Evolutionary conservation across 2,329 filamentous ascomycete species (phyloP).

Genomic region (Monosporascus sp.): DNA sequence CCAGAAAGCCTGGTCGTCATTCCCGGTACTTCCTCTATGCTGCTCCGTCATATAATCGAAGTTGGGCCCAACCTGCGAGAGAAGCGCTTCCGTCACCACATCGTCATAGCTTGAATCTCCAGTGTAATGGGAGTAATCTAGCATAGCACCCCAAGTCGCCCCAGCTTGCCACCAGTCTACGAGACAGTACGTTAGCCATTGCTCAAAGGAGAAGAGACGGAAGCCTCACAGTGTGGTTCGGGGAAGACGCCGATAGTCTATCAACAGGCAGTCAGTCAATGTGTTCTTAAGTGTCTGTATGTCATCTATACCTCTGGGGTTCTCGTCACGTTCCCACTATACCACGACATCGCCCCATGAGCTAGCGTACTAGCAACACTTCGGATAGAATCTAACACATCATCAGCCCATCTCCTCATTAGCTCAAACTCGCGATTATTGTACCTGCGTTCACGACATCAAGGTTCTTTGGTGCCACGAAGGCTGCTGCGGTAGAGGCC

Average conservation of each 20-base stretch:
- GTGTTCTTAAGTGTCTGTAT: not conserved
- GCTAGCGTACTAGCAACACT: constrained; percentile 56
- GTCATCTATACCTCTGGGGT: constrained; percentile 33
- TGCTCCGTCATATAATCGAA: constrained; percentile 55
- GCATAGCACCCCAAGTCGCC: constrained; percentile 60
- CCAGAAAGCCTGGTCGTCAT: constrained; percentile 74
- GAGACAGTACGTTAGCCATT: constrained; percentile 6
- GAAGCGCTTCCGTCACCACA: constrained; percentile 51
- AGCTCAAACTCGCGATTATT: not conserved
- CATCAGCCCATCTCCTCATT: constrained; percentile 8
- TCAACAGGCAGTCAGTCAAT: not conserved
- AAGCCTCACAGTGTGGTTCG: constrained; percentile 48
- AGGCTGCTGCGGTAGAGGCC: constrained; percentile 20
- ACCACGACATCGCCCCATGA: constrained; percentile 57
- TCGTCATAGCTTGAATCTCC: constrained; percentile 57
- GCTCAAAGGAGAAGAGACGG: constrained; percentile 34
- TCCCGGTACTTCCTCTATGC: constrained; percentile 58
- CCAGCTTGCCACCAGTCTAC: constrained; percentile 59
- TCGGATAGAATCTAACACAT: constrained; percentile 51
- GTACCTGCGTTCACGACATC: constrained; percentile 28
- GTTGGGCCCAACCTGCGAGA: constrained; percentile 51
- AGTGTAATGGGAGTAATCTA: constrained; percentile 66
- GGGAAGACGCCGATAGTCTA: constrained; percentile 58
- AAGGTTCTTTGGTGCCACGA: constrained; percentile 32
- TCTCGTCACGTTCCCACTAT: constrained; percentile 55